Conservation (phyloP, 139 green algal genomes). For the Ettlia oleoabundans region DNA sequence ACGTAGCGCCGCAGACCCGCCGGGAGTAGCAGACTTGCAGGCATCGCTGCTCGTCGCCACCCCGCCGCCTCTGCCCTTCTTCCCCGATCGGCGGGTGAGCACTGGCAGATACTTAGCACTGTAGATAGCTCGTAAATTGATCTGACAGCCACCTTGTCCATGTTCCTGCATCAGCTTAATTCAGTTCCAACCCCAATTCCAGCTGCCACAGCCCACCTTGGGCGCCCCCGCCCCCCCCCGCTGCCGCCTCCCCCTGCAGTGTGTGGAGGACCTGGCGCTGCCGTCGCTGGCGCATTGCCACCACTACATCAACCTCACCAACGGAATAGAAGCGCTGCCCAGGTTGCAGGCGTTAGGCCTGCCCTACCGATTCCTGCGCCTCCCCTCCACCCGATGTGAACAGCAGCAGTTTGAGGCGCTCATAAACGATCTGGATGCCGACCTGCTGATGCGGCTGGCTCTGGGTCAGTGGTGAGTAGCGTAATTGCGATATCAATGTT, state of each 20-base stretch:
- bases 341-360: constrained; percentile 57
- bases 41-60: background rate
- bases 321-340: constrained; percentile 71
- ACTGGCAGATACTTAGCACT: no score
- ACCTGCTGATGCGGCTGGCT: constrained; percentile 65
- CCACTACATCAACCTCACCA: constrained; percentile 77
- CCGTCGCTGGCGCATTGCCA: constrained; percentile 27
- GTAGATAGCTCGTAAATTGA: background rate
- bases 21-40: background rate
- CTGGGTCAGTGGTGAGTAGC: constrained; percentile 63
- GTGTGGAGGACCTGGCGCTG: constrained; percentile 17
- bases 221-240: no score
- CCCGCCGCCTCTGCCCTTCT: constrained; percentile 12
- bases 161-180: no score
- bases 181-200: no score
- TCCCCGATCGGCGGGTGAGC: constrained; percentile 16
- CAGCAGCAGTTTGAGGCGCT: constrained; percentile 71
- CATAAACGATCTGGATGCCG: constrained; percentile 61
- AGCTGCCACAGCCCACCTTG: no score
- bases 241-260: no score
- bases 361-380: constrained; percentile 63
- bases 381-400: constrained; percentile 71
- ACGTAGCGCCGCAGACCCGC: background rate
- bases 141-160: background rate
- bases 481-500: background rate